Base-by-base conservation (phyloP, 1,284 basidiomycete genomes). In the Boletus semigastroideus region DNA sequence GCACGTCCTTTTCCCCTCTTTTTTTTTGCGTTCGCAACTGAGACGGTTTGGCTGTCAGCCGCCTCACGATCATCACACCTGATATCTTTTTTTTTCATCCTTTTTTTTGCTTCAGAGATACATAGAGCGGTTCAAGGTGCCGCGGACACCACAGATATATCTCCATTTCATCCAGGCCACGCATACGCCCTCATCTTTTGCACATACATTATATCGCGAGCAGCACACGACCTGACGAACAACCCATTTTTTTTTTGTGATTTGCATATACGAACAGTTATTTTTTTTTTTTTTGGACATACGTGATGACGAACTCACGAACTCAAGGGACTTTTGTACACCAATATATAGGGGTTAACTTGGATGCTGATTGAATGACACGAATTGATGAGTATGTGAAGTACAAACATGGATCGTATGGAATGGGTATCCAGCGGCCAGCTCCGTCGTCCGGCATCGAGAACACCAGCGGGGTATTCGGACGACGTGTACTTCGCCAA, bases 111-210 rank as follows among this genome's bases (percentile, higher is more conserved):
- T 51, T 48, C 30, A 20, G n/a, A 39, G 1, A 34, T n/a, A n/a
- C n/a, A 45, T 40, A 41, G 49, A 50, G 41, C 36, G 38, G 33
- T 42, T 10, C 39, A 30, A 28, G 42, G 27, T 50, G 33, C 38
- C 45, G 19, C 46, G 62, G 64, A 66, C 56, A 46, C 43, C 28
- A 49, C 51, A 42, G 49, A 62, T 53, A 47, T 49, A 48, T 37
- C 41, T 43, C 27, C 46, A 59, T 53, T 36, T 45, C 40, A 60
- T 59, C 37, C 38, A 31, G 42, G 38, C 47, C 52, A 25, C 46
- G 46, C 14, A 20, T 12, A 33, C 27, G 19, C 36, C 20, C 46
- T 48, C 45, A 13, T 43, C 36, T 42, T 49, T 27, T 54, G 12
- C 25, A 27, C 42, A 48, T 22, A 51, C 40, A 48, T 31, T 53